Percentiles rank a stretch among this genome's conserved stretches.
These are phyloP conservation scores for Lichtheimia corymbifera DNA, from an alignment of 371 early-diverging fungal genomes.

Conservation along the genomic window DNA sequence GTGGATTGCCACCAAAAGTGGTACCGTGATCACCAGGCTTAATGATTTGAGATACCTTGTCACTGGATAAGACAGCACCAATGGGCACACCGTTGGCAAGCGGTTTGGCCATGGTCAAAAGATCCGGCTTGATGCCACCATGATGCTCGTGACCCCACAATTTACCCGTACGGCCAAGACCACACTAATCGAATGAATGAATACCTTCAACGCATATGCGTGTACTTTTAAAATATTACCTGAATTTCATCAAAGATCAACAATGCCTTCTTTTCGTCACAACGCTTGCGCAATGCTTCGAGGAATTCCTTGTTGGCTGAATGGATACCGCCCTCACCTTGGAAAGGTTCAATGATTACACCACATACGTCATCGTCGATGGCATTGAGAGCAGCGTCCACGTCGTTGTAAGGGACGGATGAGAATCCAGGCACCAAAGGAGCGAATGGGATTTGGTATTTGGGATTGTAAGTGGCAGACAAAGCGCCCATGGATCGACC, in stretches of 20 bases:
- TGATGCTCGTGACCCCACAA: slow-evolving; percentile 85
- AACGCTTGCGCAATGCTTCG: slow-evolving; percentile 70
- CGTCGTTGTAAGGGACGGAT: slow-evolving; percentile 74
- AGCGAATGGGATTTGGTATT: slow-evolving; percentile 90
- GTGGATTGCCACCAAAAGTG: slow-evolving; percentile 94
- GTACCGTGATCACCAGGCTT: slow-evolving; percentile 93
- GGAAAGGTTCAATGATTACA: slow-evolving; percentile 94
- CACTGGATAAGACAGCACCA: slow-evolving; percentile 82
- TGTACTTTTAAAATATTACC: slow-evolving; percentile 28
- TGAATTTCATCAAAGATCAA: slow-evolving; percentile 97
- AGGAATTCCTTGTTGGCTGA: slow-evolving; percentile 73
- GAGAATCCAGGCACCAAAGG: slow-evolving; percentile 88
- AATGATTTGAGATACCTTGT: slow-evolving; percentile 79
- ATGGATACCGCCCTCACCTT: slow-evolving; percentile 94
- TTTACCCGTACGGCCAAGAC: slow-evolving; percentile 90
- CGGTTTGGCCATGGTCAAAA: slow-evolving; percentile 95
- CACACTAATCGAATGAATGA: slow-evolving; percentile 59
- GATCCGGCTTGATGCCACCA: slow-evolving; percentile 75
- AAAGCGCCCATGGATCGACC: slow-evolving; percentile 94
- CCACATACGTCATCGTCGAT: slow-evolving; percentile 83
- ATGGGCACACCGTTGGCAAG: slow-evolving; percentile 96
- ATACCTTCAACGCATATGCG: no score
- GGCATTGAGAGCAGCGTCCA: slow-evolving; percentile 50
- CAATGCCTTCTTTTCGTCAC: slow-evolving; percentile 80
- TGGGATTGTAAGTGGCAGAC: slow-evolving; percentile 86